phyloP scores from a whole-genome alignment of 2,329 filamentous ascomycete genomes.

The Talaromyces atroroseus region DNA sequence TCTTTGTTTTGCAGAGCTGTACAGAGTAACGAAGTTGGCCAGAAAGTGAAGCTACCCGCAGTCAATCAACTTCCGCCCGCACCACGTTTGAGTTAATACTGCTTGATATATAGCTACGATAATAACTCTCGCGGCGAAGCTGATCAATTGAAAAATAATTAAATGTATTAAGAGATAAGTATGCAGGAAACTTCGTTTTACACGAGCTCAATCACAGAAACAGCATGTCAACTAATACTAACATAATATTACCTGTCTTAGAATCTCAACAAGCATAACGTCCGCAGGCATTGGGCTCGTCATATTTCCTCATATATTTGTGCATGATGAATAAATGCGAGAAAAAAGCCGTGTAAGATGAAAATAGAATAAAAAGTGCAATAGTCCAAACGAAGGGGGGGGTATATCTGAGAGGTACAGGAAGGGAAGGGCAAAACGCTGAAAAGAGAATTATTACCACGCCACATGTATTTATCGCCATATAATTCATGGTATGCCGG shows the following conservation, averaged over 20 bases:
- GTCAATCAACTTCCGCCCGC: neutral
- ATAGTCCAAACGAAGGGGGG: neutral
- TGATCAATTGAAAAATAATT: neutral
- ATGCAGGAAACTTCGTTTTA: neutral
- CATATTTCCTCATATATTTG: slow-evolving; percentile 10
- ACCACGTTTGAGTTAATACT: no score
- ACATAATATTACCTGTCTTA: neutral
- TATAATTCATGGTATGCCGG: neutral
- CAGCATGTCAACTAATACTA: neutral
- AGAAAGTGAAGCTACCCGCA: neutral
- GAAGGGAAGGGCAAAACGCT: neutral
- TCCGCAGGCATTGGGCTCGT: neutral
- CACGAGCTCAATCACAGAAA: neutral
- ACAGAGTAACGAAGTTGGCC: neutral
- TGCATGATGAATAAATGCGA: slow-evolving; percentile 9
- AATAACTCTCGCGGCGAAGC: neutral
- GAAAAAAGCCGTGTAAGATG: slow-evolving; percentile 23
- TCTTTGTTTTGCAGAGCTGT: neutral
- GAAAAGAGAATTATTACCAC: slow-evolving; percentile 9
- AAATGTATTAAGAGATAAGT: neutral
- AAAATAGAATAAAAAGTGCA: neutral
- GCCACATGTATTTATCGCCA: slow-evolving; percentile 1
- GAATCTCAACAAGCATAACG: neutral
- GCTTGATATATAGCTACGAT: neutral
- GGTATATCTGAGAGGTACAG: slow-evolving; percentile 10